A percentile compares a stretch with the other conserved stretches of the same genome.
These are phyloP conservation scores for Vitis labrusca DNA, from an alignment of 164 flowering plant genomes.

Conservation along the genomic window DNA sequence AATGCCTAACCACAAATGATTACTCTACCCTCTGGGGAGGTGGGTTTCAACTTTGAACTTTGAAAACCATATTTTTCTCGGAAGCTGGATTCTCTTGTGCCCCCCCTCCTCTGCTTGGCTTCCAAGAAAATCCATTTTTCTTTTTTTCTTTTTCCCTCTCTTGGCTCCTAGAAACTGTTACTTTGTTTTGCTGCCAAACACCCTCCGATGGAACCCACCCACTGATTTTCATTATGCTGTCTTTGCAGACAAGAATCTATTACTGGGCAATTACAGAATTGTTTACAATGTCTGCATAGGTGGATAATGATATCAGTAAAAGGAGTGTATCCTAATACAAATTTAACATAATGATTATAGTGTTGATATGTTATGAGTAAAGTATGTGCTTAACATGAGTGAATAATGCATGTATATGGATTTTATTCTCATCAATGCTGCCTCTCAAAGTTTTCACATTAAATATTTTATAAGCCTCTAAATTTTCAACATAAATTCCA, in stretches of 20 bases:
- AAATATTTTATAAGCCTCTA: too few relatives aligned
- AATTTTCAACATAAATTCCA: too few relatives aligned
- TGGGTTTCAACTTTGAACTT: too few relatives aligned
- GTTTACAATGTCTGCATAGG: background rate
- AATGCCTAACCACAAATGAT: slow-evolving; percentile 9
- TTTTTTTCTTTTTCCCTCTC: too few relatives aligned
- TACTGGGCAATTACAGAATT: background rate
- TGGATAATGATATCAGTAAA: background rate
- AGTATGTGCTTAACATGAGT: slow-evolving; percentile 25
- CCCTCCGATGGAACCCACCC: slow-evolving; percentile 5
- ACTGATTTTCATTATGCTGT: slow-evolving; percentile 9
- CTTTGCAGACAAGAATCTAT: slow-evolving; percentile 19
- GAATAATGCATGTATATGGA: slow-evolving; percentile 16
- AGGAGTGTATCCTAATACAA: slow-evolving; percentile 4
- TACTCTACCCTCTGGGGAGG: background rate
- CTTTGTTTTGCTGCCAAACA: background rate
- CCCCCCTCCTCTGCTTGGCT: background rate
- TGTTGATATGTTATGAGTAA: slow-evolving; percentile 27
- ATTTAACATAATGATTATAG: slow-evolving; percentile 24
- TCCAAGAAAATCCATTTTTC: background rate
- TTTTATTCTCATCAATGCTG: too few relatives aligned
- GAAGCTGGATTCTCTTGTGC: too few relatives aligned
- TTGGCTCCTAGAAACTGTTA: background rate
- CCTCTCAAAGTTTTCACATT: too few relatives aligned
- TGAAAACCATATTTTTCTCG: too few relatives aligned